A percentile compares a stretch with the other conserved stretches of the same genome.
Conservation (phyloP, 148 eudicot species). For the Fagopyrum esculentum region DNA sequence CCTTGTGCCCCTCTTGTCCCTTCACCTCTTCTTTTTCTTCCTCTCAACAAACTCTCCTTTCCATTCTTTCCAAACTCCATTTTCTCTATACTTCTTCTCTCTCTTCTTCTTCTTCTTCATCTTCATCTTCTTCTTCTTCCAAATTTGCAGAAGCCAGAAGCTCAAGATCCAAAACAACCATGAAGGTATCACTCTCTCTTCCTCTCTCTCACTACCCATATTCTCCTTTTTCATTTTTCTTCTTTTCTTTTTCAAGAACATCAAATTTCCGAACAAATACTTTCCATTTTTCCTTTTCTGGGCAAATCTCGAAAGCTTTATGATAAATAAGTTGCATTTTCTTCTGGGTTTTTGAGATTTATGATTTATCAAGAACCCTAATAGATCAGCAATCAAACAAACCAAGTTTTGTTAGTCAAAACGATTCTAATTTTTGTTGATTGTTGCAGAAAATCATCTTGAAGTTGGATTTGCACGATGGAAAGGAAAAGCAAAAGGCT, state of each 20-base stretch:
- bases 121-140: background rate
- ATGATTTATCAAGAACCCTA: background rate
- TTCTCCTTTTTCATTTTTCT: background rate
- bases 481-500: conserved; percentile 65
- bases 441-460: conserved; percentile 29
- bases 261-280: background rate
- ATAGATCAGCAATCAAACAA: too few species aligned
- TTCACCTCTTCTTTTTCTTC: background rate
- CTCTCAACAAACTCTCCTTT: conserved; percentile 2
- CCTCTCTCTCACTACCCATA: background rate
- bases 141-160: background rate
- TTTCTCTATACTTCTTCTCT: background rate
- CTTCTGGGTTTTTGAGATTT: conserved; percentile 2
- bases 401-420: background rate
- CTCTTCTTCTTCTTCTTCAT: background rate
- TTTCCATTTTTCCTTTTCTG: background rate
- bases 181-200: conserved; percentile 4
- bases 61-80: background rate
- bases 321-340: background rate
- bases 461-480: conserved; percentile 55
- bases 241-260: background rate
- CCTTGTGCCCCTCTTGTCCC: background rate
- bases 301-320: too few species aligned
- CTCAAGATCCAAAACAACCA: background rate
- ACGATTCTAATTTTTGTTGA: background rate